These are phyloP conservation scores for Capsicum pubescens DNA, from an alignment of 257 asterid genomes.

Conservation along the genomic window DNA sequence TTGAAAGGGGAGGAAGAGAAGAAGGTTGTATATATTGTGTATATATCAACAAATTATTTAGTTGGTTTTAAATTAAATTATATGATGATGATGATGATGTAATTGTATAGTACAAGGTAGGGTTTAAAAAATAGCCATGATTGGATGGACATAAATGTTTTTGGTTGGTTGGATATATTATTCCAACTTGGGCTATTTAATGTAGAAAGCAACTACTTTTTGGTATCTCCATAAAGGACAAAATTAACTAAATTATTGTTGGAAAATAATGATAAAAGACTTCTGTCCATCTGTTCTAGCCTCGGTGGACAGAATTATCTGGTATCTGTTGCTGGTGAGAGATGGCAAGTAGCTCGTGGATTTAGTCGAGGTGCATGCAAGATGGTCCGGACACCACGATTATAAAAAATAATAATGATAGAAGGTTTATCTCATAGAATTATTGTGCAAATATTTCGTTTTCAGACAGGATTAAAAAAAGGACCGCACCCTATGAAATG, in stretches of 20 bases:
- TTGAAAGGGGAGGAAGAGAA: conserved; percentile 21
- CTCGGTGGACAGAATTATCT: no score
- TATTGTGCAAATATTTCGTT: no score
- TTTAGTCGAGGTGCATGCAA: no score
- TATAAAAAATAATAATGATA: not conserved
- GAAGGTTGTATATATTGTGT: not conserved
- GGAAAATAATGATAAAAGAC: not conserved
- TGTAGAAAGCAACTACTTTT: conserved; percentile 16
- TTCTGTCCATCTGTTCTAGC: not conserved
- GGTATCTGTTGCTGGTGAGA: no score
- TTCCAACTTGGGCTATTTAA: conserved; percentile 7
- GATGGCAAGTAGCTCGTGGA: no score
- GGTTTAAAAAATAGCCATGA: conserved; percentile 22
- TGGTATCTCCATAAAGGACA: not conserved
- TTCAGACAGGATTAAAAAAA: no score
- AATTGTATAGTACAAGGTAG: conserved; percentile 19
- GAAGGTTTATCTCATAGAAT: not conserved
- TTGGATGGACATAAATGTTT: conserved; percentile 24
- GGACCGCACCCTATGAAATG: not conserved
- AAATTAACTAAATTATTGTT: not conserved
- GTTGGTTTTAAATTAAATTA: not conserved
- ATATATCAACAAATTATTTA: not conserved
- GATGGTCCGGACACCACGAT: no score
- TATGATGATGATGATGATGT: conserved; percentile 14
- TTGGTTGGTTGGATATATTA: conserved; percentile 26